Evolutionary conservation across 2,329 filamentous ascomycete species (phyloP), one percentile per base, ranked within the genome.

Genomic region (Akanthomyces uredinophilus): DNA sequence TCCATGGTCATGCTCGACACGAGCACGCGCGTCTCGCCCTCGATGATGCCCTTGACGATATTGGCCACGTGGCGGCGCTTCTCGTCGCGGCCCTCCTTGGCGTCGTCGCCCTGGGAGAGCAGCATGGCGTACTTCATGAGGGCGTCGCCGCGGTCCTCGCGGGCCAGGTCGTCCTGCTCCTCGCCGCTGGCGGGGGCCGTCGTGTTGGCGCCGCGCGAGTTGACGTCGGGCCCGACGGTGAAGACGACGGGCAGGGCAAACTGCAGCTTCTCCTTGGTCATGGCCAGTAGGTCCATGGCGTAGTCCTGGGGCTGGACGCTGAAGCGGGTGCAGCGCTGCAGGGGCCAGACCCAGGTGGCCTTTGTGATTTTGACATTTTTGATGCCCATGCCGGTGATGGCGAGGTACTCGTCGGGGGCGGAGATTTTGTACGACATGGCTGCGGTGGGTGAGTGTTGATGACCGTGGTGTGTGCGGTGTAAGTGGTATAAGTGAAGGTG

Each of bases 1-100:
- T 94, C 91, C 89, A 95, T 94, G n/a, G 90, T 93, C 90, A 96
- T 94, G 68, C 86, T 88, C 0, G 87, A 91, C 47, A 96, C 90
- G 59, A 96, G 86, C 6, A 91, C 89, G 63, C 92, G 84, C 1
- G 90, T 93, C 74, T 96, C 92, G 65, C 92, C 92, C 73, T 96
- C 91, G 68, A 96, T 95, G 73, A 96, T 92, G 64, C 91, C 91
- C 74, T 92, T 94, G 74, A 96, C 88, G 65, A 96, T 96, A 67
- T 90, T 90, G 70, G 90, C 88, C 18, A 95, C 87, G 75, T 94
- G 90, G 60, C 74, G 77, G 69, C 57, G 72, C 68, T 18, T 76
- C 75, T 41, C 74, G 76, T 72, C 66, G 47, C 46, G 22, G 43
- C 71, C 72, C 67, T 79, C 77, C 2, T 77, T 77, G 43, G 69